phyloP scores from a whole-genome alignment of 371 early-diverging fungal genomes.

The Hamiltosporidium tvaerminnensis region DNA sequence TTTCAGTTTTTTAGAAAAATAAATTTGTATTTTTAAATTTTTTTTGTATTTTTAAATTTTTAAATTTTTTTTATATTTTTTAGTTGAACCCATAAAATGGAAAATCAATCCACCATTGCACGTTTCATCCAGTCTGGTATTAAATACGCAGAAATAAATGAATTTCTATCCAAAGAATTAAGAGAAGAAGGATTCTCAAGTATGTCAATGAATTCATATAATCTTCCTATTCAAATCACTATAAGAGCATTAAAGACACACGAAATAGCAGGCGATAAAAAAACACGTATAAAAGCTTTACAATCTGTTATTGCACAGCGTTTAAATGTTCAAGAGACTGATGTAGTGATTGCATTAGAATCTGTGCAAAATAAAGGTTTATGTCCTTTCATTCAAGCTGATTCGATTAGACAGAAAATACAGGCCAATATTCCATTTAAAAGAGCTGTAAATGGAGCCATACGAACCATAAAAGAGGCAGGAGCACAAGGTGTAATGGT shows the following conservation, averaged over 20 bases:
- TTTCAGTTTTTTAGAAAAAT: too few relatives aligned
- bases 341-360: constrained; percentile 91
- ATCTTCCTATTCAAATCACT: constrained; percentile 87
- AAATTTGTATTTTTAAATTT: too few relatives aligned
- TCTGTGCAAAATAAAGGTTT: constrained; percentile 91
- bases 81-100: too few relatives aligned
- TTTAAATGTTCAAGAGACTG: constrained; percentile 85
- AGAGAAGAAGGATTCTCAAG: constrained; percentile 76
- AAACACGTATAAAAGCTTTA: constrained; percentile 89
- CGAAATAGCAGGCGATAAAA: constrained; percentile 90
- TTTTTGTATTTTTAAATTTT: too few relatives aligned
- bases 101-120: background rate
- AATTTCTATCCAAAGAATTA: constrained; percentile 55
- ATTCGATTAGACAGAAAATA: constrained; percentile 88
- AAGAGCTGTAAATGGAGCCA: constrained; percentile 86
- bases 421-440: constrained; percentile 84
- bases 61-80: too few relatives aligned
- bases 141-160: constrained; percentile 52
- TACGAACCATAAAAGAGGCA: constrained; percentile 94
- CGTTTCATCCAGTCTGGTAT: constrained; percentile 39
- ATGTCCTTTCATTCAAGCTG: constrained; percentile 93
- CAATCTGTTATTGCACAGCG: constrained; percentile 91
- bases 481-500: constrained; percentile 99
- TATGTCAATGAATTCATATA: constrained; percentile 92
- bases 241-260: constrained; percentile 93